Conservation (phyloP, 441 rosid species). For the Adansonia gregorii region DNA sequence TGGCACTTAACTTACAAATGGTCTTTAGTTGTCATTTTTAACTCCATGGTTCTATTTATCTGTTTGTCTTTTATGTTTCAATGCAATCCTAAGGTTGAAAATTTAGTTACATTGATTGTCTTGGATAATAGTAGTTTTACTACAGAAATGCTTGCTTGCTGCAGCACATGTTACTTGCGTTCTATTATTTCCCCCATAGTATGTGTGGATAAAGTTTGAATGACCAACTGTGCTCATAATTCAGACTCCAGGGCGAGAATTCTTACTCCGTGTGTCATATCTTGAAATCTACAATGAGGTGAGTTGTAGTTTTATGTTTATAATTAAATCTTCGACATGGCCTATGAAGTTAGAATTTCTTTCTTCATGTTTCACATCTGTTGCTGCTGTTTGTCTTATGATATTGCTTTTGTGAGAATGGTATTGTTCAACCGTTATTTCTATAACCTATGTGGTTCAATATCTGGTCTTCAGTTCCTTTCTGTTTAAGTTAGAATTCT, state of each 20-base stretch:
- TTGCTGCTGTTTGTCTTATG: not conserved
- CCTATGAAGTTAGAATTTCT: not conserved
- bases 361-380: not conserved
- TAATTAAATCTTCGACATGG: constrained; percentile 13
- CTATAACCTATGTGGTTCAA: not conserved
- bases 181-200: not conserved
- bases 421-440: not conserved
- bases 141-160: not conserved
- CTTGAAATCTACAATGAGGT: constrained; percentile 99
- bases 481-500: not conserved
- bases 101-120: not conserved
- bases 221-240: constrained; percentile 34
- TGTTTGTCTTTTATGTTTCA: not conserved
- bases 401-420: not conserved
- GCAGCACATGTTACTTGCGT: not conserved
- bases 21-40: not conserved
- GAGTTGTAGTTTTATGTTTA: constrained; percentile 29
- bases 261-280: constrained; percentile 95
- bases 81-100: not conserved
- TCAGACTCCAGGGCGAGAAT: constrained; percentile 99
- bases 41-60: not conserved
- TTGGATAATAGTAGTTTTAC: not conserved
- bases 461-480: constrained; percentile 21
- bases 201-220: constrained; percentile 21
- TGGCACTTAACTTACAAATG: not conserved